phyloP scores from a whole-genome alignment of 2,329 filamentous ascomycete species.

The Microcyclosporella mali region DNA sequence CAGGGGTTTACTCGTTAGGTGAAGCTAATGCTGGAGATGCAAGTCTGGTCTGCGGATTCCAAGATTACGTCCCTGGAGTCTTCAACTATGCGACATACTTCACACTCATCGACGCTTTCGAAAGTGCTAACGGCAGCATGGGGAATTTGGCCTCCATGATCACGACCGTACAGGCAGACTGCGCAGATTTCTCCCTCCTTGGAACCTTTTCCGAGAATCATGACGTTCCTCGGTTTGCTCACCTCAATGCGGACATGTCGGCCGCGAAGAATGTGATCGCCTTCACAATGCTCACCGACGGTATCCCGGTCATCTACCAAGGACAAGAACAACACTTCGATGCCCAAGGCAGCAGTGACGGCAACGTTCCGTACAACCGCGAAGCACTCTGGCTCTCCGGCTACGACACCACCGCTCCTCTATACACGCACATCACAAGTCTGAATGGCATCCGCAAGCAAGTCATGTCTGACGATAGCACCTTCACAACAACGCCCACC shows the following conservation, averaged over 20 bases:
- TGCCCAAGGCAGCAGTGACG: slow-evolving; percentile 24
- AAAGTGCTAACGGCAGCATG: slow-evolving; percentile 33
- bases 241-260: slow-evolving; percentile 47
- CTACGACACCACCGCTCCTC: slow-evolving; percentile 36
- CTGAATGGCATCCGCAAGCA: slow-evolving; percentile 49
- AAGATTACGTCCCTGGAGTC: slow-evolving; percentile 40
- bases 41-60: slow-evolving; percentile 37
- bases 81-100: slow-evolving; percentile 45
- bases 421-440: slow-evolving; percentile 38
- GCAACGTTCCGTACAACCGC: slow-evolving; percentile 34
- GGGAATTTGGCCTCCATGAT: slow-evolving; percentile 33
- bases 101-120: slow-evolving; percentile 34
- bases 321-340: slow-evolving; percentile 59
- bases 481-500: slow-evolving; percentile 38
- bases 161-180: slow-evolving; percentile 29
- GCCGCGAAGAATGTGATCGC: slow-evolving; percentile 57
- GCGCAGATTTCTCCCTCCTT: slow-evolving; percentile 35
- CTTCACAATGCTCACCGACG: slow-evolving; percentile 56
- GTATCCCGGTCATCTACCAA: slow-evolving; percentile 60
- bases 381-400: slow-evolving; percentile 38
- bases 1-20: slow-evolving; percentile 41
- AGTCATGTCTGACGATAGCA: slow-evolving; percentile 35
- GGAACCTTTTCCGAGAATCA: slow-evolving; percentile 37
- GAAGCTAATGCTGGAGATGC: slow-evolving; percentile 40
- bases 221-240: slow-evolving; percentile 38